Evolutionary conservation across 2,329 filamentous ascomycete genomes (phyloP), one percentile per base, ranked within the genome.

Genomic region (Thelonectria rubi): DNA sequence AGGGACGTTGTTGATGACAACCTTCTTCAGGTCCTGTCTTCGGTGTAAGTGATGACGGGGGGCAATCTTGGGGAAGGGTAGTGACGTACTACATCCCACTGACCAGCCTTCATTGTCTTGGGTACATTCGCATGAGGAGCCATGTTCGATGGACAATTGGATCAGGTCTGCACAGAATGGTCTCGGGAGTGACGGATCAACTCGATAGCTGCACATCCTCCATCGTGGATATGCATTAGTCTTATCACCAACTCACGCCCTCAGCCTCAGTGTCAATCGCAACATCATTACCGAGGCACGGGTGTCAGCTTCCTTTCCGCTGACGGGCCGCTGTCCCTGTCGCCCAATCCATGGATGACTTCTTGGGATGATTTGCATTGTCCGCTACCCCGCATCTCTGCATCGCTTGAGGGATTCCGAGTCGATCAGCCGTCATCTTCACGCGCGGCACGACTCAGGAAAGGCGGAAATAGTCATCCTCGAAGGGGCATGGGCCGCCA

Each of bases 1-100:
- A 9, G 79, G 76, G 26, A 83, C 70, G 42, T 78, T 72, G 55
- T 82, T 81, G 57, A 82, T 67, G 40, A 72, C 68, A 24, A 72
- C 65, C 49, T 71, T 75, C 37, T 65, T 62, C 39, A 64, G 62
- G 37, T 67, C 58, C 69, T 72, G 45, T 4, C 11, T 20, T 30
- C 26, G 26, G 26, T 30, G 26, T n/a, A 6, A 8, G n/a, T 9
- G 24, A 48, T 52, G 34, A 20, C 6, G n/a, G 30, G n/a, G 14
- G 15, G 2, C 49, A 15, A 6, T 4, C 26, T 14, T 39, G 5
- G 10, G 15, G 7, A 14, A 14, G 15, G 14, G 20, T 5, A 2
- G 9, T 30, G 46, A 49, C 58, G 37, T 56, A 62, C 63, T 5
- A 62, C 59, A 43, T 62, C 59, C 63, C 63, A 65, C 32, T 65